Conservation (phyloP, 306 rosid genomes). For the Quercus bicolor region DNA sequence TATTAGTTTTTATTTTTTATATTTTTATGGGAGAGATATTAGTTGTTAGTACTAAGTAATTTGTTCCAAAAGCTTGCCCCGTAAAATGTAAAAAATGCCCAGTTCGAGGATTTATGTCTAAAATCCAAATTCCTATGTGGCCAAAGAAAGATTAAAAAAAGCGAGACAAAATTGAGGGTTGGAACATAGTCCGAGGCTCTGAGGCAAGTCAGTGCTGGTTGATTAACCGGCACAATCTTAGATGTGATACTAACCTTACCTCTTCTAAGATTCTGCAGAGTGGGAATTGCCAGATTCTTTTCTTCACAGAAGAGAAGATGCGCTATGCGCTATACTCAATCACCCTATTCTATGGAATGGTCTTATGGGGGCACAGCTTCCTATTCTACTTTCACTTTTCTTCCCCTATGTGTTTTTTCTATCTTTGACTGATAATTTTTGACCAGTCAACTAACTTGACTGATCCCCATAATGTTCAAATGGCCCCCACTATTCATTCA, state of each 20-base stretch:
- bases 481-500: conserved; percentile 38
- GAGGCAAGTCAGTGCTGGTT: not conserved
- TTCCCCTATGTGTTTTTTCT: conserved; percentile 7
- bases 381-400: conserved; percentile 29
- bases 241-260: conserved; percentile 25
- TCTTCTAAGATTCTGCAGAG: conserved; percentile 36
- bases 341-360: not conserved
- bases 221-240: conserved; percentile 23
- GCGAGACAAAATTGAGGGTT: not conserved
- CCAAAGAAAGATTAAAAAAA: not conserved
- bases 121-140: not conserved
- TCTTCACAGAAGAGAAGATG: conserved; percentile 31
- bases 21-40: no score
- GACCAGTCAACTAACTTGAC: conserved; percentile 62
- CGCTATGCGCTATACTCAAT: conserved; percentile 4
- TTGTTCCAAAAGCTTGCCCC: no score
- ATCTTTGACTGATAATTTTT: conserved; percentile 35
- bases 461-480: conserved; percentile 48
- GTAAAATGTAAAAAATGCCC: no score
- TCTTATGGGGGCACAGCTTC: conserved; percentile 38
- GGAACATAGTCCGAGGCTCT: not conserved
- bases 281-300: conserved; percentile 53
- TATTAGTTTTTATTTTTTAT: no score
- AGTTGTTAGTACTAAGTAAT: no score
- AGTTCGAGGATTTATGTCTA: not conserved